Percentiles rank a stretch among this genome's conserved stretches.
Conservation (phyloP, 192 early-diverging fungal genomes). For the Backusella tarrabulga region DNA sequence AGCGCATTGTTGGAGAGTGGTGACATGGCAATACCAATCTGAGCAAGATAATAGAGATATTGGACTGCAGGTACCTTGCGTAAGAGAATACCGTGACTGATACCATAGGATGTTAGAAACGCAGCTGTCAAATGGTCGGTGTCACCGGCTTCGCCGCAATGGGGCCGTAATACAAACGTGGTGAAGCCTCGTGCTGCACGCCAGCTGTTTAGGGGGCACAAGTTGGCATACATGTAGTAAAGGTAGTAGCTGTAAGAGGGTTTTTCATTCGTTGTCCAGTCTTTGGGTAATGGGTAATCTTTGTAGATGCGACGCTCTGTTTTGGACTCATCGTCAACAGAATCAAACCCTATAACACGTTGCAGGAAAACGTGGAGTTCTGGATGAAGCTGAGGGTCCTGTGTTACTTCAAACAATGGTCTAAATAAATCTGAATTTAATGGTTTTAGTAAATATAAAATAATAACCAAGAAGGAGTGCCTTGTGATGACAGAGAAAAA, state of each 20-base stretch:
- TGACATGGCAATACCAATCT: slow-evolving; percentile 95
- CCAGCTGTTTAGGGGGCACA: slow-evolving; percentile 78
- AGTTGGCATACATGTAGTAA: slow-evolving; percentile 89
- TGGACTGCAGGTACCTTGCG: slow-evolving; percentile 91
- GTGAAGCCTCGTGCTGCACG: slow-evolving; percentile 75
- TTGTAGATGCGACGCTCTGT: slow-evolving; percentile 77
- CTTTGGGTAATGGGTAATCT: slow-evolving; percentile 71
- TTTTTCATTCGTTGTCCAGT: slow-evolving; percentile 59
- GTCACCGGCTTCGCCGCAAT: slow-evolving; percentile 93
- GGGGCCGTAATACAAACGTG: slow-evolving; percentile 91
- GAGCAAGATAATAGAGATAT: slow-evolving; percentile 91
- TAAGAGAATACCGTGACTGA: slow-evolving; percentile 89
- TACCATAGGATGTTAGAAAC: slow-evolving; percentile 82
- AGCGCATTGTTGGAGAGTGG: slow-evolving; percentile 96
- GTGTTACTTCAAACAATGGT: slow-evolving; percentile 89
- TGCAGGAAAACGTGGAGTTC: slow-evolving; percentile 87
- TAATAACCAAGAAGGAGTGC: not conserved
- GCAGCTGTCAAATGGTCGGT: slow-evolving; percentile 90
- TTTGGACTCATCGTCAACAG: slow-evolving; percentile 94
- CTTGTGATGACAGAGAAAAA: not conserved
- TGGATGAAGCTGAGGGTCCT: slow-evolving; percentile 80
- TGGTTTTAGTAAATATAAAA: not conserved
- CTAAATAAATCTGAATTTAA: slow-evolving; percentile 67
- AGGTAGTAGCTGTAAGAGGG: slow-evolving; percentile 94
- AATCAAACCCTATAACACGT: slow-evolving; percentile 91